phyloP scores from a whole-genome alignment of 2,329 filamentous ascomycete species.

The Ambrosiella xylebori region DNA sequence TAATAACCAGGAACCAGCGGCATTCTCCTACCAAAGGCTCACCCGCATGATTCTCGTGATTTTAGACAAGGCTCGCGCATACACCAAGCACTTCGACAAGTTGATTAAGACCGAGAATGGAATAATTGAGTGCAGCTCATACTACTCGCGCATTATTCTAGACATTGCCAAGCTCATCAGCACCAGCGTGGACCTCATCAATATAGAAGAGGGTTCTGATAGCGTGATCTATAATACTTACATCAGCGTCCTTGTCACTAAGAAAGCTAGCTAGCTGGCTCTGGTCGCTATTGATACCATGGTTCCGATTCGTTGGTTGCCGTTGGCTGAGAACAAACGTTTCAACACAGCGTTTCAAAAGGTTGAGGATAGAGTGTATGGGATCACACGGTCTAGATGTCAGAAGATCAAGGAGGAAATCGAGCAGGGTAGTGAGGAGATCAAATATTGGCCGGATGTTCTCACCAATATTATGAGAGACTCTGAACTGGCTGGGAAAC shows the following conservation, averaged over 20 bases:
- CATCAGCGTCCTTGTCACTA: conserved; percentile 16
- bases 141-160: conserved; percentile 19
- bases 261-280: conserved; percentile 14
- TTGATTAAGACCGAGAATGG: conserved; percentile 13
- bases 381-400: conserved; percentile 14
- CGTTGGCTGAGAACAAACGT: conserved; percentile 21
- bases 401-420: conserved; percentile 9
- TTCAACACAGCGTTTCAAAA: conserved; percentile 20
- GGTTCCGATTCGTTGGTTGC: conserved; percentile 22
- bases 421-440: conserved; percentile 5
- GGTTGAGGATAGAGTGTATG: conserved; percentile 17
- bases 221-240: conserved; percentile 18
- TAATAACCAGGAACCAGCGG: conserved; percentile 12
- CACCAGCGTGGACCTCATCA: conserved; percentile 21
- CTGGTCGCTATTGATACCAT: conserved; percentile 20
- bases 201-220: conserved; percentile 15
- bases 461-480: conserved; percentile 22
- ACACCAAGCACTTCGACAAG: conserved; percentile 15
- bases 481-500: conserved; percentile 15
- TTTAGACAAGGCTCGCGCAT: conserved; percentile 20
- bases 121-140: conserved; percentile 14
- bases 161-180: conserved; percentile 22
- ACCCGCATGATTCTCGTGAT: conserved; percentile 21
- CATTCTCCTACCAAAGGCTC: conserved; percentile 20
- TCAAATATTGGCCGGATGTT: conserved; percentile 16